A percentile compares a stretch with the other conserved stretches of the same genome.
These are phyloP conservation scores for Avicennia marina DNA, from an alignment of 257 asterid species.

Conservation along the genomic window DNA sequence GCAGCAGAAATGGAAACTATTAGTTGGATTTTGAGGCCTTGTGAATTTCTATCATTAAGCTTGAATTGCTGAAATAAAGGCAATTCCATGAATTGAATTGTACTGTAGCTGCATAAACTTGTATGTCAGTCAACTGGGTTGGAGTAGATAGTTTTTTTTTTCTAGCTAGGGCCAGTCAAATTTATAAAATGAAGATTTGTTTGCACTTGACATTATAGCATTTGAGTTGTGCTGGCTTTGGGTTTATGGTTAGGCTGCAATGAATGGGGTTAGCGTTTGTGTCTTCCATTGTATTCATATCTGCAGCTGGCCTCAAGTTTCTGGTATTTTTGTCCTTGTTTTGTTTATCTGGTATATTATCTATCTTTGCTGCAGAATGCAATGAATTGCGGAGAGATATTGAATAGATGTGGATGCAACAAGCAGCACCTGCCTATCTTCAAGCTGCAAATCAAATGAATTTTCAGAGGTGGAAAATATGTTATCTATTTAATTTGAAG, in stretches of 20 bases:
- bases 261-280: neutral
- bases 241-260: too few species aligned
- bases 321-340: neutral
- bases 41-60: neutral
- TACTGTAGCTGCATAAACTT: neutral
- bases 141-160: too few species aligned
- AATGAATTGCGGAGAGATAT: slow-evolving; percentile 82
- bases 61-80: neutral
- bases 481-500: neutral
- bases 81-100: neutral
- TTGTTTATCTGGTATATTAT: slow-evolving; percentile 12
- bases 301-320: too few species aligned
- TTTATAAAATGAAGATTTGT: too few species aligned
- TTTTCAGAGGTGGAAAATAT: slow-evolving; percentile 64
- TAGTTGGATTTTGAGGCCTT: neutral
- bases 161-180: too few species aligned
- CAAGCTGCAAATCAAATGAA: slow-evolving; percentile 87
- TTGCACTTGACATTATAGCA: too few species aligned
- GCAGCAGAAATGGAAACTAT: neutral
- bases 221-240: too few species aligned
- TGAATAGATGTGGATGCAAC: slow-evolving; percentile 97
- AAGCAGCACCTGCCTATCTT: slow-evolving; percentile 87
- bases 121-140: neutral
- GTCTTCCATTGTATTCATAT: neutral
- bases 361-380: slow-evolving; percentile 58